Conservation (phyloP, 805 yeast species). For the Barnettozyma pratensis region DNA sequence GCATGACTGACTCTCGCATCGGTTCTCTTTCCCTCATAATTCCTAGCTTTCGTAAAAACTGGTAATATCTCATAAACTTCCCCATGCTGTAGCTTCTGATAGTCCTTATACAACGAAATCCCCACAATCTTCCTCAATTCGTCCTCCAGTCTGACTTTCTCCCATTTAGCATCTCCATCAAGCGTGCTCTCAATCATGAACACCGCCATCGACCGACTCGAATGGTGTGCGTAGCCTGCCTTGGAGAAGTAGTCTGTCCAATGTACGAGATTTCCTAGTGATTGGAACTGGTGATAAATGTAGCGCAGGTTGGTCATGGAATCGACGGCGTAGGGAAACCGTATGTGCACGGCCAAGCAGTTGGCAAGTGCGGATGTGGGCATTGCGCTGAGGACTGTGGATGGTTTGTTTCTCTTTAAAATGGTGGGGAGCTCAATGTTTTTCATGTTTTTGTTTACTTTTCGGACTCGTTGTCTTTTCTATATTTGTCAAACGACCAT, state of each 20-base stretch:
- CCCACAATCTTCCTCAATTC: constrained; percentile 8
- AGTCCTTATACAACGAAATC: constrained; percentile 1
- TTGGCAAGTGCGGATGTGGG: background rate
- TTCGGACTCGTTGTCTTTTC: no score
- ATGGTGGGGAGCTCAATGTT: no score
- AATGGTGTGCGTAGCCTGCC: constrained; percentile 13
- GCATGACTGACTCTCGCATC: constrained; percentile 4
- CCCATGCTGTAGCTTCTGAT: background rate
- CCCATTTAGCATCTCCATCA: background rate
- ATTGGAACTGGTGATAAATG: constrained; percentile 6
- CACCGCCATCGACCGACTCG: constrained; percentile 13
- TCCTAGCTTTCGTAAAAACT: background rate
- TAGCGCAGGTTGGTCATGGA: constrained; percentile 2
- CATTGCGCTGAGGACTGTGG: background rate
- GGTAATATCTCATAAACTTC: constrained; percentile 5
- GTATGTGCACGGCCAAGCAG: constrained; percentile 10
- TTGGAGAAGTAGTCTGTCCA: constrained; percentile 13
- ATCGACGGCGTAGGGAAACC: constrained; percentile 5
- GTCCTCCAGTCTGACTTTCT: background rate
- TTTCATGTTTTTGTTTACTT: no score
- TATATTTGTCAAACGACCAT: no score
- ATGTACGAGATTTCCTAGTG: constrained; percentile 8
- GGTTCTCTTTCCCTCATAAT: background rate
- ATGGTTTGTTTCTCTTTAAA: no score
- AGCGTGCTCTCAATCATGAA: background rate